phyloP scores from a whole-genome alignment of 2,329 filamentous ascomycete species.

The Fusarium tjaetaba region DNA sequence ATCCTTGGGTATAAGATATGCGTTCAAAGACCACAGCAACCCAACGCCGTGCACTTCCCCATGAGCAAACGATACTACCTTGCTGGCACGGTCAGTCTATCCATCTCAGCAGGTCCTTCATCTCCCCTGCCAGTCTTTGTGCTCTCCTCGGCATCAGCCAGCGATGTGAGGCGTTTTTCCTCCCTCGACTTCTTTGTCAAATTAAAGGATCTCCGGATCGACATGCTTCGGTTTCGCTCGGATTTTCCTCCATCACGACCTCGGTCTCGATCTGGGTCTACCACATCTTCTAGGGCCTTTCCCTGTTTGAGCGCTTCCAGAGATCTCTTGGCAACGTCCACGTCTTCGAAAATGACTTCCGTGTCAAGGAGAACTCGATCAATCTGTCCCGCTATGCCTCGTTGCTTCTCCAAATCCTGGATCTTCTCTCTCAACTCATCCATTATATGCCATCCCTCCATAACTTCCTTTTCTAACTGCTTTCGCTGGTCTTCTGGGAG shows the following conservation, averaged over 20 bases:
- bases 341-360: slow-evolving; percentile 57
- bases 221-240: slow-evolving; percentile 29
- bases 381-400: slow-evolving; percentile 52
- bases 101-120: neutral
- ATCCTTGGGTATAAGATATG: slow-evolving; percentile 19
- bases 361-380: slow-evolving; percentile 45
- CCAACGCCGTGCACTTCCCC: slow-evolving; percentile 22
- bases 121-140: neutral
- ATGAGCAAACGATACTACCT: slow-evolving; percentile 15
- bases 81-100: slow-evolving; percentile 18
- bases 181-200: slow-evolving; percentile 24
- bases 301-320: slow-evolving; percentile 58
- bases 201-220: slow-evolving; percentile 33
- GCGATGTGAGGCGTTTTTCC: slow-evolving; percentile 14
- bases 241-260: slow-evolving; percentile 8
- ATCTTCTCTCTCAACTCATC: slow-evolving; percentile 46
- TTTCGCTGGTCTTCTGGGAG: slow-evolving; percentile 50
- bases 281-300: slow-evolving; percentile 47
- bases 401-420: slow-evolving; percentile 46
- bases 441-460: slow-evolving; percentile 49
- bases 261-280: slow-evolving; percentile 28
- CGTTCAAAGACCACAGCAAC: slow-evolving; percentile 13
- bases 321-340: slow-evolving; percentile 57
- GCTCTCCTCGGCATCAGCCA: slow-evolving; percentile 2
- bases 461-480: slow-evolving; percentile 37